phyloP scores from a whole-genome alignment of 2,329 filamentous ascomycete genomes.

The Drechslerella dactyloides region DNA sequence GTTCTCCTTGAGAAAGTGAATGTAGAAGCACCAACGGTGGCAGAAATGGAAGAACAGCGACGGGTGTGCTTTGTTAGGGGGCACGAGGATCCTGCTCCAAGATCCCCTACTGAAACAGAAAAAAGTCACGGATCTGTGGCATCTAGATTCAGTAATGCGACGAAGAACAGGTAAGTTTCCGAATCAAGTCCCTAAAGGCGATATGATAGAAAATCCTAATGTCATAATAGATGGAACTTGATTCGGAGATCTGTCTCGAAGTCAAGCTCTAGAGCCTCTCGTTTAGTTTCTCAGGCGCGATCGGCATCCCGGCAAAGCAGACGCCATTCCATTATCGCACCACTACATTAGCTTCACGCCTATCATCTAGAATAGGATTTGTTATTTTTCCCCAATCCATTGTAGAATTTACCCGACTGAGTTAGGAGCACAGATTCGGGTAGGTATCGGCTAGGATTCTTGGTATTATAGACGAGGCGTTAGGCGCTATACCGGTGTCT shows the following conservation, averaged over 20 bases:
- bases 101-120: constrained; percentile 41
- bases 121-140: constrained; percentile 42
- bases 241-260: constrained; percentile 40
- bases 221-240: constrained; percentile 36
- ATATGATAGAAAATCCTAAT: neutral
- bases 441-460: neutral
- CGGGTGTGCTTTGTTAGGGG: constrained; percentile 45
- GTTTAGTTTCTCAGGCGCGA: constrained; percentile 26
- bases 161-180: constrained; percentile 33
- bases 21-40: constrained; percentile 42
- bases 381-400: too few relatives aligned
- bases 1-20: constrained; percentile 44
- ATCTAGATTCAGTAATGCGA: constrained; percentile 39
- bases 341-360: constrained; percentile 4
- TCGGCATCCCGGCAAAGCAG: constrained; percentile 38
- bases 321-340: constrained; percentile 43
- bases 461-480: neutral
- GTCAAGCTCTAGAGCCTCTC: constrained; percentile 47
- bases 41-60: constrained; percentile 45
- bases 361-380: too few relatives aligned
- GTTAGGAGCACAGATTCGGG: neutral
- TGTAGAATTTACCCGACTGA: neutral
- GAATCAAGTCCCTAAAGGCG: neutral
- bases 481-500: neutral
- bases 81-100: constrained; percentile 37